Evolutionary conservation across 2,329 filamentous ascomycete genomes (phyloP).

Genomic region (Xylariaceae sp.): DNA sequence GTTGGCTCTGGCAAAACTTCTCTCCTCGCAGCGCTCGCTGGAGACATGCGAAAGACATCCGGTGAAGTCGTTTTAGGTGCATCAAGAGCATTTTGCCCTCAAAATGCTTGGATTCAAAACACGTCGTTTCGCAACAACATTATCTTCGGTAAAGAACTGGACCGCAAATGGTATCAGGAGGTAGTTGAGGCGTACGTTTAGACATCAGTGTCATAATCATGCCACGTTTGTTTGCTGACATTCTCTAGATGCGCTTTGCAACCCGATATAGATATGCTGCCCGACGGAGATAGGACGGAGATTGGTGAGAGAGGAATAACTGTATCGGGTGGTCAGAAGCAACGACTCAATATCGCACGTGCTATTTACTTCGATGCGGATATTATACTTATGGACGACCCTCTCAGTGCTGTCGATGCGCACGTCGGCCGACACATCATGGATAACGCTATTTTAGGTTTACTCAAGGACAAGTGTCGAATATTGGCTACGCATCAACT

Average conservation of each 20-base stretch:
- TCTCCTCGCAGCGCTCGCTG: constrained; percentile 78
- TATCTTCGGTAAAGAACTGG: constrained; percentile 73
- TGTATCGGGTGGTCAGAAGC: constrained; percentile 91
- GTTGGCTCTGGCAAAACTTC: constrained; percentile 90
- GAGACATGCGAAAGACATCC: constrained; percentile 82
- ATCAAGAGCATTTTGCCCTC: constrained; percentile 82
- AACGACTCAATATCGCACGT: constrained; percentile 87
- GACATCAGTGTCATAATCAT: not conserved
- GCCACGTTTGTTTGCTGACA: constrained; percentile 12
- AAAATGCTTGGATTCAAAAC: constrained; percentile 98
- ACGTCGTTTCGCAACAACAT: constrained; percentile 84
- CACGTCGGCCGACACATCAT: constrained; percentile 74
- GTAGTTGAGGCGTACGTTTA: constrained; percentile 67
- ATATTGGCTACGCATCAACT: constrained; percentile 93
- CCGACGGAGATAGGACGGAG: constrained; percentile 80
- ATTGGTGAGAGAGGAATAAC: constrained; percentile 95
- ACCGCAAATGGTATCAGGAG: constrained; percentile 72
- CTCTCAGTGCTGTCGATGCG: constrained; percentile 62
- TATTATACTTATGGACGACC: constrained; percentile 64
- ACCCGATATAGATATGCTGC: constrained; percentile 88
- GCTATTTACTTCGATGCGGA: constrained; percentile 66
- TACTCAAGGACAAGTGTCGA: constrained; percentile 82
- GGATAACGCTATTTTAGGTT: constrained; percentile 85
- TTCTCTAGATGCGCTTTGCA: constrained; percentile 64
- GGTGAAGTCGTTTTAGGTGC: constrained; percentile 73